These are phyloP conservation scores for Neurospora sp. DNA, from an alignment of 495 filamentous ascomycete genomes.

Conservation along the genomic window DNA sequence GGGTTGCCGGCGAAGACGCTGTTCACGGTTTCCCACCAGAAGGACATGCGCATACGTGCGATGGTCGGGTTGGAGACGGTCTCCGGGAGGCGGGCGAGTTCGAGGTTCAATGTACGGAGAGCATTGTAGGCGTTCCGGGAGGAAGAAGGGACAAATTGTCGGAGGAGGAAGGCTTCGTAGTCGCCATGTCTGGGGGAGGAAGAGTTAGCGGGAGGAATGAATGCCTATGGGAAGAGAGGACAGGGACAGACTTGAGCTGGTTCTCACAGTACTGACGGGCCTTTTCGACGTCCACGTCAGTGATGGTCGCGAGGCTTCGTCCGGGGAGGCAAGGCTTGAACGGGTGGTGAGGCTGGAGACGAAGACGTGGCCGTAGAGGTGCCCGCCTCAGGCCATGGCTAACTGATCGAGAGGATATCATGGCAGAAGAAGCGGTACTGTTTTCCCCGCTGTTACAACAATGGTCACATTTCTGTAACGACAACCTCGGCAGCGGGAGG, in stretches of 20 bases:
- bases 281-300: constrained; percentile 30
- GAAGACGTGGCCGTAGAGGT: not conserved
- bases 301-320: constrained; percentile 13
- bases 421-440: not conserved
- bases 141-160: constrained; percentile 65
- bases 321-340: not conserved
- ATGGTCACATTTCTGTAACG: not conserved
- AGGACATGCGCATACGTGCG: constrained; percentile 80
- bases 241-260: constrained; percentile 32
- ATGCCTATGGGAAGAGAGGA: not conserved
- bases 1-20: constrained; percentile 59
- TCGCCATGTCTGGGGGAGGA: constrained; percentile 40
- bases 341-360: not conserved
- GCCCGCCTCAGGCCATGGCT: constrained; percentile 12
- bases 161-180: constrained; percentile 75
- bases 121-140: constrained; percentile 77
- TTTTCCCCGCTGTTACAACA: not conserved
- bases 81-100: constrained; percentile 80
- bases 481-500: not conserved
- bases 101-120: constrained; percentile 85
- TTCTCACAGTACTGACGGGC: constrained; percentile 39
- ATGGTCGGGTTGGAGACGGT: constrained; percentile 71
- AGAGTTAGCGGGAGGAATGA: not conserved
- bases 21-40: constrained; percentile 82
- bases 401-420: constrained; percentile 9